Conservation (phyloP, 371 early-diverging fungal species). For the Mucor irregularis region DNA sequence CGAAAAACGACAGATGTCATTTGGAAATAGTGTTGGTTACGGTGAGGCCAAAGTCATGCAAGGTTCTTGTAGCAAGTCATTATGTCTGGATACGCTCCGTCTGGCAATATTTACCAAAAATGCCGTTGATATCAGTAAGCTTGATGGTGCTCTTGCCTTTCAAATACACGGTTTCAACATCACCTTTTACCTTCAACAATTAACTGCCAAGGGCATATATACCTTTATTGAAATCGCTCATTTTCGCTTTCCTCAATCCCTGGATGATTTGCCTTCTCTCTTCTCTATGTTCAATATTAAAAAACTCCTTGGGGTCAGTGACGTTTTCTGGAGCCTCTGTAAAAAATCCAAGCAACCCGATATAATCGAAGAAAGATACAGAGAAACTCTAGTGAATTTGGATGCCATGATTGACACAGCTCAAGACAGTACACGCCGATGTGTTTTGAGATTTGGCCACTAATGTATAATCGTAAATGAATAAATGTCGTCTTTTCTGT, state of each 20-base stretch:
- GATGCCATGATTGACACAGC: conserved; percentile 21
- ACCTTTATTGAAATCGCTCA: conserved; percentile 30
- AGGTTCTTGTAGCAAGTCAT: conserved; percentile 10
- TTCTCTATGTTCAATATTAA: conserved; percentile 22
- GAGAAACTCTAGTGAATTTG: conserved; percentile 19
- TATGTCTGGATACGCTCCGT: conserved; percentile 23
- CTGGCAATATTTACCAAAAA: conserved; percentile 28
- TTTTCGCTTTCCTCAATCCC: conserved; percentile 26
- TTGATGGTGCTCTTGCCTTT: conserved; percentile 28
- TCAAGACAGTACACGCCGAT: conserved; percentile 24
- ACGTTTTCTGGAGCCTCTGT: conserved; percentile 26
- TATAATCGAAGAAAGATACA: conserved; percentile 23
- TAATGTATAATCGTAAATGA: conserved; percentile 7
- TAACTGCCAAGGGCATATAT: conserved; percentile 25
- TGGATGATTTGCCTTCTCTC: conserved; percentile 26
- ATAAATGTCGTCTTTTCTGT: conserved; percentile 12
- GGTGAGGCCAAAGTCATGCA: conserved; percentile 13
- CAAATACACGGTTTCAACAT: conserved; percentile 29
- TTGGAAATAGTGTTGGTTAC: conserved; percentile 15
- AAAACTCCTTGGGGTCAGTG: conserved; percentile 21
- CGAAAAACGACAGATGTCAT: conserved; percentile 22
- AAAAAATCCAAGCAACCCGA: conserved; percentile 24
- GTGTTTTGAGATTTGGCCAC: conserved; percentile 22
- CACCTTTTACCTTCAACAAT: conserved; percentile 22
- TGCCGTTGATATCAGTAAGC: conserved; percentile 28